Evolutionary conservation across 2,329 filamentous ascomycete genomes (phyloP).

Genomic region (Gnomoniopsis smithogilvyi): DNA sequence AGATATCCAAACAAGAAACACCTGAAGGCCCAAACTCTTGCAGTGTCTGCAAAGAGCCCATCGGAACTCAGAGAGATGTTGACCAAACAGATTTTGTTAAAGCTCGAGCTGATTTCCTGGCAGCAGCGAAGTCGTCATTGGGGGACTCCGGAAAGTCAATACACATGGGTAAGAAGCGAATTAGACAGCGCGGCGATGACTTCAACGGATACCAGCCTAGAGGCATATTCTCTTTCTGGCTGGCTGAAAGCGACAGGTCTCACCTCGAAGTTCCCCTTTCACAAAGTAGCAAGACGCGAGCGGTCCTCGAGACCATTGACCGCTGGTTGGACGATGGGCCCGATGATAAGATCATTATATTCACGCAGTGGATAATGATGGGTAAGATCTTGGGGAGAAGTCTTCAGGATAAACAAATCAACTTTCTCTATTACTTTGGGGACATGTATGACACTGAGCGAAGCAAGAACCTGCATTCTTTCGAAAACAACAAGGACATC

Average conservation of each 20-base stretch:
- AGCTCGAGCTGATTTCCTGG: background rate
- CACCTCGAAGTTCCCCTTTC: conserved; percentile 1
- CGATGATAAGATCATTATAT: conserved; percentile 38
- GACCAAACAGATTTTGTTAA: background rate
- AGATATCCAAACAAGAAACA: background rate
- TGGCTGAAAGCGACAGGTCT: conserved; percentile 20
- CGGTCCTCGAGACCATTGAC: conserved; percentile 28
- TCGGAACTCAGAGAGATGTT: background rate
- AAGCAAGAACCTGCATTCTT: conserved; percentile 4
- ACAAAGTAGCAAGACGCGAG: conserved; percentile 30
- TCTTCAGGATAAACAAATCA: conserved; percentile 25
- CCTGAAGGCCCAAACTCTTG: background rate
- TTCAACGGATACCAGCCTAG: conserved; percentile 15
- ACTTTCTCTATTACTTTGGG: conserved; percentile 38
- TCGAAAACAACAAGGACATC: conserved; percentile 21
- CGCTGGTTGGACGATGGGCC: conserved; percentile 30
- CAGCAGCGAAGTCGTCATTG: background rate
- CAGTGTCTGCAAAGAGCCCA: background rate
- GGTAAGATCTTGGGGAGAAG: conserved; percentile 33
- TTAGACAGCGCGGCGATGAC: conserved; percentile 23
- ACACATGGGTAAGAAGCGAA: background rate
- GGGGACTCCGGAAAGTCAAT: background rate
- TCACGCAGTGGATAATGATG: conserved; percentile 30
- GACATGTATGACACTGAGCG: background rate
- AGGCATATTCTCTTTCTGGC: conserved; percentile 19